These are phyloP conservation scores for Phytophthora cryptogea DNA, from an alignment of 352 stramenopile species.

Conservation along the genomic window DNA sequence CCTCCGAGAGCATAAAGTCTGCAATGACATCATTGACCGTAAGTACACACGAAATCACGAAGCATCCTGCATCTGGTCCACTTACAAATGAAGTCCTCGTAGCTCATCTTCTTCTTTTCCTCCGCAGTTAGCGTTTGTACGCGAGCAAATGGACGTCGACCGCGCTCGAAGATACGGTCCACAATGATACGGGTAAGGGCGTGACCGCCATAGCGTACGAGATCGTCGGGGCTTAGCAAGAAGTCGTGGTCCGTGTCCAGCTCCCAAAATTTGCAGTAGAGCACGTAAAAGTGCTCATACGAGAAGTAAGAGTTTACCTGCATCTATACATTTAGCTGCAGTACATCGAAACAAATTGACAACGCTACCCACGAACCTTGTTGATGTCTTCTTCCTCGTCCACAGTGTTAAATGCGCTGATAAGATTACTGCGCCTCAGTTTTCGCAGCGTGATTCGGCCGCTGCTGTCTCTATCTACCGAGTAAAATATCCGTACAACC, in stretches of 20 bases:
- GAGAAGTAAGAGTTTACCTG: slow-evolving; percentile 96
- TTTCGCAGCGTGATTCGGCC: slow-evolving; percentile 96
- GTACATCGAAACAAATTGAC: background rate
- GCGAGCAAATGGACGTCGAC: slow-evolving; percentile 78
- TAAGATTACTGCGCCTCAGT: slow-evolving; percentile 93
- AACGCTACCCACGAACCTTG: slow-evolving; percentile 75
- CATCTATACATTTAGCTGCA: background rate
- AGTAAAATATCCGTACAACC: slow-evolving; percentile 95
- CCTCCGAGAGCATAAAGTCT: slow-evolving; percentile 99
- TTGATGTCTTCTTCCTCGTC: slow-evolving; percentile 99
- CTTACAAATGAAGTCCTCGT: slow-evolving; percentile 91
- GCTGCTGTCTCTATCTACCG: slow-evolving; percentile 93
- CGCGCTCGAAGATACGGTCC: slow-evolving; percentile 87
- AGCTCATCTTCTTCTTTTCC: slow-evolving; percentile 91
- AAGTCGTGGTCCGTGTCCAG: slow-evolving; percentile 95
- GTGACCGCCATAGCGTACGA: slow-evolving; percentile 85
- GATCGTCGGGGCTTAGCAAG: slow-evolving; percentile 78
- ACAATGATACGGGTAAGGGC: slow-evolving; percentile 87
- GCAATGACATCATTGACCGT: background rate
- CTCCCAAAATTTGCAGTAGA: slow-evolving; percentile 99
- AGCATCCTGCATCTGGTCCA: background rate
- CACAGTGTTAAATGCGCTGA: slow-evolving; percentile 95
- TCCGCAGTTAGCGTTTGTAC: slow-evolving; percentile 74
- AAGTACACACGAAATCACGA: background rate
- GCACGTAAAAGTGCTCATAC: slow-evolving; percentile 99